Evolutionary conservation across 2,329 filamentous ascomycete genomes (phyloP).

Genomic region (Fusarium coicis): DNA sequence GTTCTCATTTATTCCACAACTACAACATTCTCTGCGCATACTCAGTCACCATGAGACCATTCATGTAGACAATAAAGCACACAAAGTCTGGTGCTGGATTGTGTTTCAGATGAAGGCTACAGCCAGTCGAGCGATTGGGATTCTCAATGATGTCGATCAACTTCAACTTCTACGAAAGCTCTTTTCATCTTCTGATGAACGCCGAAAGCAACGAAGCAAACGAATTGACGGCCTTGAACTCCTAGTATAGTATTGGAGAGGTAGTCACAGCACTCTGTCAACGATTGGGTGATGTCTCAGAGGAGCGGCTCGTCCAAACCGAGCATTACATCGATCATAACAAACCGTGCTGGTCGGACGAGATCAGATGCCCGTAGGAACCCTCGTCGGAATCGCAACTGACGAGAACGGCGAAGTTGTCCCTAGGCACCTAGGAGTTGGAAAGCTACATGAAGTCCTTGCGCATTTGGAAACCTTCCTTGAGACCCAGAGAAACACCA

Average conservation of each 20-base stretch:
- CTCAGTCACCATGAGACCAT: neutral
- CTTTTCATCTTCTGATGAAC: neutral
- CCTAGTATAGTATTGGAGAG: neutral
- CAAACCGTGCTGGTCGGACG: neutral
- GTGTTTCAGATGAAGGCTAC: no score
- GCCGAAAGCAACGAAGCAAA: neutral
- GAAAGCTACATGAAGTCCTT: no score
- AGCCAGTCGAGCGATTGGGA: no score
- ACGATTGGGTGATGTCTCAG: neutral
- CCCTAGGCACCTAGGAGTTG: no score
- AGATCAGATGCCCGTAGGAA: neutral
- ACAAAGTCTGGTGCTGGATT: no score
- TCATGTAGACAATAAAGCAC: neutral
- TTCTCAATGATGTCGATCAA: neutral
- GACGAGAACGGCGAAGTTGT: no score
- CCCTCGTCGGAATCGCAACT: no score
- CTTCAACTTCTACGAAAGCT: neutral
- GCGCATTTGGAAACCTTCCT: no score
- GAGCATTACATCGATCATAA: neutral
- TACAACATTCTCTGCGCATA: neutral
- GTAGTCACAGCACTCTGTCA: neutral
- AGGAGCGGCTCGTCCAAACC: neutral
- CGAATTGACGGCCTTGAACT: neutral
- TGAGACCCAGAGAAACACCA: no score
- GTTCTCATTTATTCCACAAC: neutral